Evolutionary conservation across 2,329 filamentous ascomycete genomes (phyloP), one percentile per base, ranked within the genome.

Genomic region (Trichoderma sp.): DNA sequence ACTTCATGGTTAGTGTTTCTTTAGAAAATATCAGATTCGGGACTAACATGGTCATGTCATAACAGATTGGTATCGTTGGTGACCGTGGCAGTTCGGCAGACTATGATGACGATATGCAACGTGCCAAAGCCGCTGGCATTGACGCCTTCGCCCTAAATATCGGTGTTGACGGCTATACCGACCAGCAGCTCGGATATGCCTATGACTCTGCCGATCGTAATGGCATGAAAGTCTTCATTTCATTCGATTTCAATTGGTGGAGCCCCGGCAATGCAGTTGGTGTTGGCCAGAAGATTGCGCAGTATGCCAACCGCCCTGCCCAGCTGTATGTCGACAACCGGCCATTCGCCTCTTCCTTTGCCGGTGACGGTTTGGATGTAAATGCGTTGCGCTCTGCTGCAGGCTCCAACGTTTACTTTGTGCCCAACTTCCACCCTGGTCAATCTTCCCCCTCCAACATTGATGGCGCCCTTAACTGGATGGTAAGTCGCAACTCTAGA

Each of bases 181-280:
- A 86, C 65, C 74, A 80, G 26, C 85, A 87, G 75, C 82, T 88
- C 4, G 78, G 75, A 0, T 82, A 80, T 39, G 86, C 86, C 1
- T 87, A 86, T 73, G 78, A 83, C 17, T 85, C 85, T 0, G 85
- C 86, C 3, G 80, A 81, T 6, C 79, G 78, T 6, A 81, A 82
- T 34, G 80, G 79, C 61, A 86, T 88, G 81, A 86, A 86, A 68
- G 84, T 87, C 13, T 87, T 88, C 66, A 83, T 88, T 73, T 88
- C 86, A 0, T 88, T 88, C 72, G 86, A 88, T 78, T 88, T 87
- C 76, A 86, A 86, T 77, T 84, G 83, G 82, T 85, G 81, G 78
- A 75, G 76, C 8, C 64, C 69, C 5, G 73, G 76, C 9, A 78
- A 85, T 61, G 81, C 82, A 1, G 78, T 77, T 9, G 80, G 78